These are phyloP conservation scores for Lactarius evosmus DNA, from an alignment of 768 basidiomycete genomes.

Conservation along the genomic window DNA sequence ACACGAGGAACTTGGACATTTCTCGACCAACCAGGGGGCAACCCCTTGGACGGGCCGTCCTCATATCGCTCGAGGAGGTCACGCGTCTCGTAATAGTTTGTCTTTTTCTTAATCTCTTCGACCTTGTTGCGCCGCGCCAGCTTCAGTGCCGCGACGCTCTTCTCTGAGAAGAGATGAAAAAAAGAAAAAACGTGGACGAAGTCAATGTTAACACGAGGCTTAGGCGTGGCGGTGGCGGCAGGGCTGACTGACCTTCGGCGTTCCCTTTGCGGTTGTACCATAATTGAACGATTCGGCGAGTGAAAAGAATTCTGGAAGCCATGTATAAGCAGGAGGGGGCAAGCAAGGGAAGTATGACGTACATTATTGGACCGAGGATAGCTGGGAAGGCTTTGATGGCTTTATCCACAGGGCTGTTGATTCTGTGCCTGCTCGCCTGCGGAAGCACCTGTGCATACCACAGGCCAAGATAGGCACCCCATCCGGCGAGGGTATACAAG, in stretches of 20 bases:
- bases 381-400: constrained; percentile 55
- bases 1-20: constrained; percentile 37
- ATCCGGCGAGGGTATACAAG: constrained; percentile 68
- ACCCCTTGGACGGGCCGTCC: constrained; percentile 43
- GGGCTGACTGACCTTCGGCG: constrained; percentile 63
- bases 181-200: neutral
- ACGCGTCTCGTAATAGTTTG: constrained; percentile 91
- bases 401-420: constrained; percentile 38
- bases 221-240: constrained; percentile 2
- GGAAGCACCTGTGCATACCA: constrained; percentile 70
- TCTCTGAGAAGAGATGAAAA: constrained; percentile 63
- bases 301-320: constrained; percentile 60
- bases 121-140: constrained; percentile 81
- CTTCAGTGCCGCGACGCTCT: constrained; percentile 65
- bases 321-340: constrained; percentile 1
- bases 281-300: constrained; percentile 74
- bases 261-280: constrained; percentile 82
- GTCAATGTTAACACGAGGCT: constrained; percentile 8
- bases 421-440: constrained; percentile 34
- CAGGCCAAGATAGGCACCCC: constrained; percentile 67
- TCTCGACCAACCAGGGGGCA: constrained; percentile 37
- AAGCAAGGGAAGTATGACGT: constrained; percentile 36
- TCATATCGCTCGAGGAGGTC: constrained; percentile 91
- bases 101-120: constrained; percentile 96
- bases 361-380: constrained; percentile 76